Base-by-base conservation (phyloP, 208 protist genomes). In the Lotmaria passim region DNA sequence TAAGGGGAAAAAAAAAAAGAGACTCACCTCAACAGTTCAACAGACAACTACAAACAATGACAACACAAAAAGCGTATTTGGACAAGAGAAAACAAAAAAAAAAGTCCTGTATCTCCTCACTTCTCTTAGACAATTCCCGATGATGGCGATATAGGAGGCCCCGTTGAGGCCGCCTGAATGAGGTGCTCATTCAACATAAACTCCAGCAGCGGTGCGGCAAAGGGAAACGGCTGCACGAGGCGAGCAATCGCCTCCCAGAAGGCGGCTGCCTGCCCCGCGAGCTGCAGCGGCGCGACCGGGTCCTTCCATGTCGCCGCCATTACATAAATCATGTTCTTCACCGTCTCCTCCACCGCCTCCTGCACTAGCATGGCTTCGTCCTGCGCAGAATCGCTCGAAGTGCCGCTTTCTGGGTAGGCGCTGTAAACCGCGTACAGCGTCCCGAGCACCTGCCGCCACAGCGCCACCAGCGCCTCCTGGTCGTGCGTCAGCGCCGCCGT, bases 241-340 rank as follows among this genome's bases (percentile, higher is more conserved):
- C 67, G 60, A 11, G 52, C 71, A 19, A 85, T 90, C 10, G 62
- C 67, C 28, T 44, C 53, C 75, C 81, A 90, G 53, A 93, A 85
- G 8, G 43, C 65, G 11, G 71, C 51, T 19, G 44, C 46, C 6
- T 73, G 28, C 59, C 3, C n/a, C 28, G 19, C 36, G 44, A 33
- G 61, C 52, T 73, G 67, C 21, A 38, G 43, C 52, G 53, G 43
- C 30, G 23, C 60, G 33, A 15, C 28, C 23, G 44, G 30, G 7
- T 70, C 63, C 3, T 66, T 46, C 59, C 48, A 65, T 21, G 67
- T 73, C n/a, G 81, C 48, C 21, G 73, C 62, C 34, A 87, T 63
- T 19, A 96, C 91, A 71, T 86, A 87, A 33, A 96, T 74, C 79
- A 93, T 91, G 47, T 96, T 96, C 66, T 93, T 94, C 56, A 96